Base-by-base conservation (phyloP, 2,329 filamentous ascomycete genomes). In the Botrytis fabae region DNA sequence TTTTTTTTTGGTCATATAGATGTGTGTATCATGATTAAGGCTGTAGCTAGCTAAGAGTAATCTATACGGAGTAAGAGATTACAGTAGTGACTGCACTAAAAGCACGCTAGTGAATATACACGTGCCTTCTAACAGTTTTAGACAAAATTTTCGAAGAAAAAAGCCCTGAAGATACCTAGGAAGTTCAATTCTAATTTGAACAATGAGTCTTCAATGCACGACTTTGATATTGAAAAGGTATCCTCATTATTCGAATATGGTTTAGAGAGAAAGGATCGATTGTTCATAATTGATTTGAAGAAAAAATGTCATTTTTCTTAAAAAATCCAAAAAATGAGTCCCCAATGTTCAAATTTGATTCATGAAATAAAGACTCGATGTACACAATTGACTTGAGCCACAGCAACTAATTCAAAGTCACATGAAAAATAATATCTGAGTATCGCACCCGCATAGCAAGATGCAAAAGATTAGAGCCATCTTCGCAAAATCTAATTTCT, bases 401-500 rank as follows among this genome's bases (percentile, higher is more conserved):
- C 2, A 25, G 10, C 22, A 51, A 51, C 10, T 14, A 5, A 25
- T 51, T 1, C 10, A 14, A 14, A 22, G 25, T 25, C 2, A 1
- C 14, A 5, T 14, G 1, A 54, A 8, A 7, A n/a, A n/a, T 54
- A 2, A 2, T 4, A 7, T n/a, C 5, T 2, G 10, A 28, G 7
- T 54, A 2, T 54, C 12, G 5, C 25, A 28, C 2, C 2, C 12
- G 2, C 2, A 16, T 16, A 16, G 12, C 25, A 1, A n/a, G 25
- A n/a, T 54, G 12, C 2, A 8, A 51, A 51, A 16, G 4, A n/a
- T 51, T 16, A 6, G 12, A n/a, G 14, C 10, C 12, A n/a, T 25
- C 22, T 10, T 25, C 8, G 9, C 9, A 25, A 25, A 25, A 48
- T 48, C 9, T 10, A 20, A 4, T 5, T 4, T n/a, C 1, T n/a